Evolutionary conservation across 768 basidiomycete genomes (phyloP), one percentile per base, ranked within the genome.

Genomic region (Trametes sanguinea): DNA sequence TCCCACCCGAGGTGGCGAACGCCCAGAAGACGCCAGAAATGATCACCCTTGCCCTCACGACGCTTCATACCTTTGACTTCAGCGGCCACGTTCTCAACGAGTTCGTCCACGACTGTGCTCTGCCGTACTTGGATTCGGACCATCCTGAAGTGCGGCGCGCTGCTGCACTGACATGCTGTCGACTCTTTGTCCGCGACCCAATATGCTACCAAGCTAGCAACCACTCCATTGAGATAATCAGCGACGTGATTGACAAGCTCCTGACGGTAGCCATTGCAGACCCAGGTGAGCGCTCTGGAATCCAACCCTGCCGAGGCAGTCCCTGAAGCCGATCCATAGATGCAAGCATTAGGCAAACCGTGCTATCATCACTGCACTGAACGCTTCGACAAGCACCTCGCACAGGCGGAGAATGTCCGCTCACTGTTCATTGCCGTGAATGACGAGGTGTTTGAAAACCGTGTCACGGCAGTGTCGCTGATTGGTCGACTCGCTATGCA

Each of bases 391-490:
- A 92, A 94, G 63, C 95, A 99, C 72, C 84, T 99, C 17, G 92
- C 97, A 2, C 97, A 98, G 75, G 95, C 96, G 0, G 97, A 98
- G 76, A 95, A 98, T 71, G 95, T 99, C n/a, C 86, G 95, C 13
- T 95, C 93, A 10, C 79, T 99, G 13, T 98, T 98, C 77, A 94
- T 98, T 65, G 97, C 95, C 0, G 81, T 99, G 50, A 98, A 98
- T 70, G 97, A 99, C 69, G 97, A 98, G 71, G 88, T 90, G 6
- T 98, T 95, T 74, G 89, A 90, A 51, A 97, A 97, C 71, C 87
- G 97, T 22, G 86, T 94, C 30, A 86, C 89, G n/a, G 95, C 95
- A 2, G 92, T 98, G 54, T 77, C 77, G 22, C 82, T 98, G 64
- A 98, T 99, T 61, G 97, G 97, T 1, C 87, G 97, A 30, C 83